Base-by-base conservation (phyloP, 2,329 filamentous ascomycete genomes). In the Ascochyta rabiei region DNA sequence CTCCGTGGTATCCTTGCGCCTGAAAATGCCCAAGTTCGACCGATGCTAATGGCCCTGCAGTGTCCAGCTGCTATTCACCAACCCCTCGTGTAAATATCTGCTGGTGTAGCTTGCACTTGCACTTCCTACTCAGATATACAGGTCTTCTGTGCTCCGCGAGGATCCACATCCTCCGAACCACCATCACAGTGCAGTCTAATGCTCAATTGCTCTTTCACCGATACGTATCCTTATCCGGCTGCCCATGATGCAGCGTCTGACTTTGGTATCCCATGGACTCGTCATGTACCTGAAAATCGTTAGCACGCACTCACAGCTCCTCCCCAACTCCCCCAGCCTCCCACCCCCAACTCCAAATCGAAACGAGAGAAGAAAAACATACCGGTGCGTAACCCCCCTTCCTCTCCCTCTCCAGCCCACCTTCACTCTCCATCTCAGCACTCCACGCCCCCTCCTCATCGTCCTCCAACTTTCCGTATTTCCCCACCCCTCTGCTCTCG, bases 371-470 rank as follows among this genome's bases (percentile, higher is more conserved):
- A 12, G 9, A 10, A 30, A 5, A 19, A 34, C 46, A 15, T 41
- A 49, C 47, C 38, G 52, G 52, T 10, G 46, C 52, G 47, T 55
- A 55, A 12, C 23, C 24, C 3, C 41, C 46, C 31, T 42, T 45
- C 5, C 23, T 13, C 28, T 30, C 28, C 28, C 28, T 13, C 28
- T 30, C 12, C 28, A 13, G 10, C 26, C 28, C 28, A n/a, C 26
- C 10, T 23, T 23, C 12, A 30, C 15, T 18, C 5, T 30, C 41
- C 52, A 55, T 55, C 41, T 55, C 52, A 6, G 47, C 37, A 16
- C 52, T 55, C 52, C 52, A 55, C 6, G 52, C 52, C 10, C n/a
- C n/a, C 31, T 55, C 52, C 42, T 55, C 52, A 8, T 55, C 52
- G 1, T 50, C 52, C 31, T 55, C 52, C 30, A 55, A 15, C 26